Base-by-base conservation (phyloP, 805 yeast genomes). In the Yamadazyma nakazawae region DNA sequence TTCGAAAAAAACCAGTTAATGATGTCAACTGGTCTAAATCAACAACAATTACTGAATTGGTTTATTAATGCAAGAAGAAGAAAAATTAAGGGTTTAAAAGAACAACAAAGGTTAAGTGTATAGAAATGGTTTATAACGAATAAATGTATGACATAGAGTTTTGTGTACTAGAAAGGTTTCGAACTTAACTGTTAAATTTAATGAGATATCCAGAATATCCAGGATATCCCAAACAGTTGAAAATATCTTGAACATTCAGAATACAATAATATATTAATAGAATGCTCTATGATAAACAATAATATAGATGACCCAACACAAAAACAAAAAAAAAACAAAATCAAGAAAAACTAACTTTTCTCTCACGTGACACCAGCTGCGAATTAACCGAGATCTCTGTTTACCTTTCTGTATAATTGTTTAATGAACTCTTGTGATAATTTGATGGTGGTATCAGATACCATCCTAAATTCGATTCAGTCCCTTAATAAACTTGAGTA, bases 31-130 rank as follows among this genome's bases (percentile, higher is more conserved):
- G 92, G 94, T 0, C 73, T 88, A 59, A 85, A 88, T 52, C 81
- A 84, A 63, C 88, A 85, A 50, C 96, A 88, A 64, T 74, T 88
- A 50, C 78, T 86, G 54, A 88, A 88, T 60, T 88, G 96, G 96
- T 88, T 88, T 58, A 88, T 88, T 59, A 88, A 88, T 61, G 95
- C 92, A 16, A 78, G 96, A 56, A 74, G 96, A 57, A 72, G 96
- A 54, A 81, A 85, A 59, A 77, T 88, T 43, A 78, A 75, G 59
- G 56, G 63, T 37, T 64, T 79, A 50, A 72, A 76, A 54, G 77
- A 76, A 51, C 67, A 65, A 46, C 57, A 58, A 37, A 37, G 55
- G 14, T 43, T 56, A 24, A 52, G 44, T 41, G 38, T 44, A 19
- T 51, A 45, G 40, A 19, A 24, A 37, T 21, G 40, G 34, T 10